Evolutionary conservation across 2,329 filamentous ascomycete species (phyloP).

Genomic region (Malbranchea zuffiana): DNA sequence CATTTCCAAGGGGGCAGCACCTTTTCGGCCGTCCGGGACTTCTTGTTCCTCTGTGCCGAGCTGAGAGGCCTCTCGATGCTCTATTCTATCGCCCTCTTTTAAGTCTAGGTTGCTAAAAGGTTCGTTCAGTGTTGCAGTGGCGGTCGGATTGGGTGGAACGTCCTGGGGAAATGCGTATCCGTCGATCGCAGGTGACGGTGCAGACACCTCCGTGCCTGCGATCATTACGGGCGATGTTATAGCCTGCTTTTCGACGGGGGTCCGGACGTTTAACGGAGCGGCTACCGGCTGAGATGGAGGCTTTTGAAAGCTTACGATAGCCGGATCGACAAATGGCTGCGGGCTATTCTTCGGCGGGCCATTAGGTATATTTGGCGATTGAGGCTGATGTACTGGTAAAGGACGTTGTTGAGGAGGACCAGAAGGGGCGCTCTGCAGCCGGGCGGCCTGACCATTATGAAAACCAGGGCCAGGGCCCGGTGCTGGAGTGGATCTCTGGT

Average conservation of each 20-base stretch:
- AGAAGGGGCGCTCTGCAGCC: slow-evolving; percentile 12
- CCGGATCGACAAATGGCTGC: slow-evolving; percentile 63
- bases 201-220: slow-evolving; percentile 19
- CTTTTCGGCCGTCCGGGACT: slow-evolving; percentile 16
- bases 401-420: slow-evolving; percentile 12
- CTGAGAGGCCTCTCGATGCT: slow-evolving; percentile 9
- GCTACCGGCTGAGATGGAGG: slow-evolving; percentile 23
- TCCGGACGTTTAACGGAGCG: slow-evolving; percentile 3
- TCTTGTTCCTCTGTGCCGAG: slow-evolving; percentile 14
- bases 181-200: slow-evolving; percentile 11
- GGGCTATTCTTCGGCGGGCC: slow-evolving; percentile 14
- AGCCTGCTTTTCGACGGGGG: slow-evolving; percentile 12
- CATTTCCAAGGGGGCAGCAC: slow-evolving; percentile 18
- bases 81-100: slow-evolving; percentile 18
- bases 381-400: slow-evolving; percentile 9
- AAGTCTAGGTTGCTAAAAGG: slow-evolving; percentile 36
- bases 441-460: slow-evolving; percentile 2
- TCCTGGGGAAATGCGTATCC: slow-evolving; percentile 13
- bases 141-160: slow-evolving; percentile 16
- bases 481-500: slow-evolving; percentile 13
- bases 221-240: slow-evolving; percentile 23
- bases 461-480: not conserved
- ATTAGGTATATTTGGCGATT: slow-evolving; percentile 12
- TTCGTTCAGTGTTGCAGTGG: slow-evolving; percentile 35
- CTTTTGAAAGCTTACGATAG: slow-evolving; percentile 58